Base-by-base conservation (phyloP, 1,284 basidiomycete species). In the Irpex sp. region DNA sequence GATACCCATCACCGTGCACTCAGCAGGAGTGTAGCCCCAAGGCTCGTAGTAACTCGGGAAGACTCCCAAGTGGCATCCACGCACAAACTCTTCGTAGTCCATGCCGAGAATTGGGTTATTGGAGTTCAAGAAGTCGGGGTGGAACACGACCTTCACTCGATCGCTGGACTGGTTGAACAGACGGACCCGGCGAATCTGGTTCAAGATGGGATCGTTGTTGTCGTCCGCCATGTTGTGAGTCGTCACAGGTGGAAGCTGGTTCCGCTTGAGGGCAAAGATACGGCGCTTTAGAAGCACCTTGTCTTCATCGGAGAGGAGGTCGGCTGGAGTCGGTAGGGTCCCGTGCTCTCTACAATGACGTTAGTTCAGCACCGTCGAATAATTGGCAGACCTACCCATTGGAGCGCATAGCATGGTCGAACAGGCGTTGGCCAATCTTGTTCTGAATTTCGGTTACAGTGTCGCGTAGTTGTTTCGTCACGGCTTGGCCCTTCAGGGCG, bases 141-240 rank as follows among this genome's bases (percentile, higher is more conserved):
- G 97, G 86, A 99, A 99, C 62, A 99, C 86, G 74, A 98, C 85
- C 82, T 98, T 98, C 77, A 98, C 96, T 60, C 93, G 85, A 73
- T 99, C 97, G 40, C 82, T 72, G 21, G 85, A 79, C 47, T 82
- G 76, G 78, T 98, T 98, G 86, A 98, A 98, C 38, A 98, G 81
- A 75, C 95, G 90, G 34, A 97, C 95, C 13, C 94, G 86, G 34
- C 97, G 87, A 66, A 99, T 92, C 76, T 98, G 96, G 79, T 92
- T 97, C 61, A 99, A 79, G 69, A 99, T 94, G 4, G 97, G 97
- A 74, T 99, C 97, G 71, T 81, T 89, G 57, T 83, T 79, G 74
- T 98, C 97, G 74, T 98, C 96, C 37, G 85, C 87, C 96, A 98
- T 98, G 80, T 99, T 99, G 82, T 99, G 97, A 15, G 97, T 99